Conservation (phyloP, 768 basidiomycete species). For the Suillus discolor region DNA sequence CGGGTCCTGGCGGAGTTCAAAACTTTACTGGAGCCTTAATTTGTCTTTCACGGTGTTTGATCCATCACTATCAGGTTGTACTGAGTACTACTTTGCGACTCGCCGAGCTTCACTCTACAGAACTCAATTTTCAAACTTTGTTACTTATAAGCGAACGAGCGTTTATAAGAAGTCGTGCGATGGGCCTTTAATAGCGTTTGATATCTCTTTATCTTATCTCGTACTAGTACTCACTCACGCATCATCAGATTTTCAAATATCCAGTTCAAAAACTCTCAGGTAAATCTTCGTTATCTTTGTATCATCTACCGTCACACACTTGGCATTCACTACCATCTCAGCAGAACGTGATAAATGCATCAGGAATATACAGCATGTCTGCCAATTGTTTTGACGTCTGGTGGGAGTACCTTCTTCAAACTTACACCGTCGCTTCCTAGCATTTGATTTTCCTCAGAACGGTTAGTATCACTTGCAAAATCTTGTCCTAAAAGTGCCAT, state of each 20-base stretch:
- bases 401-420: conserved; percentile 87
- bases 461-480: conserved; percentile 98
- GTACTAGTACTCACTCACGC: not conserved
- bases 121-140: not conserved
- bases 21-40: not conserved
- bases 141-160: not conserved
- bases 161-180: not conserved
- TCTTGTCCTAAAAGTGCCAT: conserved; percentile 99
- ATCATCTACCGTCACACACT: not conserved
- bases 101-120: not conserved
- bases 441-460: conserved; percentile 52
- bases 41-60: not conserved
- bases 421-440: conserved; percentile 1
- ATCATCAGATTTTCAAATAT: not conserved
- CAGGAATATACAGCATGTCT: conserved; percentile 90
- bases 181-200: not conserved
- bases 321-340: not conserved
- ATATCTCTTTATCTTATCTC: conserved; percentile 4
- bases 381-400: conserved; percentile 94
- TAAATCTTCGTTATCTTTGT: conserved; percentile 80
- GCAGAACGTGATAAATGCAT: conserved; percentile 98
- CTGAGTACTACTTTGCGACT: not conserved
- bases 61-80: not conserved
- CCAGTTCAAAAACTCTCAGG: conserved; percentile 69
- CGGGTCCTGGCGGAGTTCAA: not conserved